A percentile compares a stretch with the other conserved stretches of the same genome.
Evolutionary conservation across 345 rosid genomes (phyloP).

Genomic region (Camelina sativa): DNA sequence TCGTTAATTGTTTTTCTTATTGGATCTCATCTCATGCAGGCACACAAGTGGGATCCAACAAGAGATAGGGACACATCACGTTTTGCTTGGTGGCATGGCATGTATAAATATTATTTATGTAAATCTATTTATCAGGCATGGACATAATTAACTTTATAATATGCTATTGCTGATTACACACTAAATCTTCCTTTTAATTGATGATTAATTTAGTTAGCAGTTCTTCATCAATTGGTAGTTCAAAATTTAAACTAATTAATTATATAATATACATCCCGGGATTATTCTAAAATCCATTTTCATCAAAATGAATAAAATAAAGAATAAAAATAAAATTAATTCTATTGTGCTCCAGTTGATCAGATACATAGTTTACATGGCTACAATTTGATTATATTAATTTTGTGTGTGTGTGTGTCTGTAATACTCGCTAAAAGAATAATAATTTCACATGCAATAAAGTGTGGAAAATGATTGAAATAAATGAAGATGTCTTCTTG

Average conservation of each 20-base stretch:
- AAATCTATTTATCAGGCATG: constrained; percentile 28
- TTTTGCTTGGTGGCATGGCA: constrained; percentile 38
- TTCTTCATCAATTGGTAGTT: not conserved
- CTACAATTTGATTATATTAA: not conserved
- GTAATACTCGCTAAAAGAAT: constrained; percentile 6
- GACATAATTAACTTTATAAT: constrained; percentile 25
- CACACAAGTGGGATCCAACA: constrained; percentile 44
- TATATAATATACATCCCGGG: not conserved
- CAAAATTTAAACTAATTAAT: not conserved
- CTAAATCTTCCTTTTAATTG: not conserved
- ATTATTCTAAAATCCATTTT: not conserved
- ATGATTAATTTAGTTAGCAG: constrained; percentile 15
- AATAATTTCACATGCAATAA: constrained; percentile 39
- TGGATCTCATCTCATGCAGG: constrained; percentile 36
- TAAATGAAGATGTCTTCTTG: constrained; percentile 34
- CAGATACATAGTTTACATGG: not conserved
- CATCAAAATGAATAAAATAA: not conserved
- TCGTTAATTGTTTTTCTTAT: not conserved
- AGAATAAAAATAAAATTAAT: not conserved
- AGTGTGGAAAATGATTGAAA: constrained; percentile 42
- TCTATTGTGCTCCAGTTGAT: not conserved
- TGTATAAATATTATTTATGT: constrained; percentile 17
- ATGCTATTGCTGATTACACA: constrained; percentile 25
- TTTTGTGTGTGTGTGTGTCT: constrained; percentile 2
- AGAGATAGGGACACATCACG: constrained; percentile 37